A percentile compares a stretch with the other conserved stretches of the same genome.
phyloP scores from a whole-genome alignment of 179 eudicot species.

The Camellia oleifera region DNA sequence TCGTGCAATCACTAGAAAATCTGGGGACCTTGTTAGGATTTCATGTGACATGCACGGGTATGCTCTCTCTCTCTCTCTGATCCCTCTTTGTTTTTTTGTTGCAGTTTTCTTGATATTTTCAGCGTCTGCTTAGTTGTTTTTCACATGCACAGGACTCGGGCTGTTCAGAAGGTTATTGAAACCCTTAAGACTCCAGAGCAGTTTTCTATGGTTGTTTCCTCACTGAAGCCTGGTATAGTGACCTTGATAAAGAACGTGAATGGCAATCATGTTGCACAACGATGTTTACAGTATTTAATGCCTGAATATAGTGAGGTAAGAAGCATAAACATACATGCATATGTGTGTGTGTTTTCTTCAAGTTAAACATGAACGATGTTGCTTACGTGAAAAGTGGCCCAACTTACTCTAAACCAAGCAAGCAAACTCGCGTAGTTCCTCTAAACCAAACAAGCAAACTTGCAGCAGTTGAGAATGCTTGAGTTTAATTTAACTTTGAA shows the following conservation, averaged over 20 bases:
- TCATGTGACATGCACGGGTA: constrained; percentile 50
- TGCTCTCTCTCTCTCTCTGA: neutral
- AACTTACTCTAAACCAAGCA: neutral
- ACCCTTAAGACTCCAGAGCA: constrained; percentile 40
- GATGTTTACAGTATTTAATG: constrained; percentile 35
- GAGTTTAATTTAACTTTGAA: neutral
- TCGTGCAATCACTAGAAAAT: constrained; percentile 25
- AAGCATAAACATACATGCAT: neutral
- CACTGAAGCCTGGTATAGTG: constrained; percentile 42
- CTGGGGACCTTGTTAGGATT: constrained; percentile 39
- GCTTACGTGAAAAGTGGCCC: neutral
- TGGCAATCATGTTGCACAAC: constrained; percentile 49
- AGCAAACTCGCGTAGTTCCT: neutral
- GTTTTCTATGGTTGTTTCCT: constrained; percentile 31
- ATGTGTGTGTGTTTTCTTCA: neutral
- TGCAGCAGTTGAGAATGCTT: neutral
- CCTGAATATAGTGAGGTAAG: constrained; percentile 43
- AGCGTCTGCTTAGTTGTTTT: constrained; percentile 4
- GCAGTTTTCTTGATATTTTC: neutral
- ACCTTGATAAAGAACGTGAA: constrained; percentile 38
- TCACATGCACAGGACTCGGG: constrained; percentile 34
- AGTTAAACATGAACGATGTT: neutral
- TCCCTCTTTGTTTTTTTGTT: neutral
- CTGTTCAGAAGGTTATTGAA: constrained; percentile 46
- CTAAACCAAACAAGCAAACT: neutral